Percentiles rank a stretch among this genome's conserved stretches.
Conservation (phyloP, 140 eudicot genomes). For the Stevia rebaudiana region DNA sequence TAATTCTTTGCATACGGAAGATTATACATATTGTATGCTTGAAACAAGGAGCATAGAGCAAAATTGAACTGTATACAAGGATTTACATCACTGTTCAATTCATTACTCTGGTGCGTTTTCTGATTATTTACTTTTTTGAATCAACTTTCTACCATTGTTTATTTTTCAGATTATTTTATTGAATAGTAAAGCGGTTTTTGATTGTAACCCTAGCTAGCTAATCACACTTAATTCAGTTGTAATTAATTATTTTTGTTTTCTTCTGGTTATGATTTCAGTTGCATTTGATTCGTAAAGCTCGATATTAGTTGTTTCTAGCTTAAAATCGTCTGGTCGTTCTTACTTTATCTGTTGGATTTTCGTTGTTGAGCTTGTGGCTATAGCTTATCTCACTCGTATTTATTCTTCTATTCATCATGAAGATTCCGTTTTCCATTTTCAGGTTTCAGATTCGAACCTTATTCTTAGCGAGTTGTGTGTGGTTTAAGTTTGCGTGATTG, state of each 20-base stretch:
- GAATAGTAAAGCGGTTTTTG: conserved; percentile 13
- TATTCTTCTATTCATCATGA: neutral
- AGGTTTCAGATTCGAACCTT: conserved; percentile 15
- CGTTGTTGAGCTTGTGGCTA: conserved; percentile 11
- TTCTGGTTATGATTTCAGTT: conserved; percentile 17
- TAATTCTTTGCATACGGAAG: conserved; percentile 7
- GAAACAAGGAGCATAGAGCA: conserved; percentile 6
- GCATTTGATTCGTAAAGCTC: conserved; percentile 21
- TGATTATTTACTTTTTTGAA: conserved; percentile 4
- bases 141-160: conserved; percentile 10
- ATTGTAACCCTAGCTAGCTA: conserved; percentile 25
- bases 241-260: neutral
- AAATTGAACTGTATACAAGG: conserved; percentile 15
- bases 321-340: neutral
- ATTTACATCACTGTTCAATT: conserved; percentile 19
- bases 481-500: neutral
- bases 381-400: neutral
- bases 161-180: conserved; percentile 6
- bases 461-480: neutral
- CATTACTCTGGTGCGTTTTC: conserved; percentile 25
- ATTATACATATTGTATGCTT: neutral
- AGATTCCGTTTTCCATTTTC: conserved; percentile 7
- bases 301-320: neutral
- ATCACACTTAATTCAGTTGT: conserved; percentile 17
- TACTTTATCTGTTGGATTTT: conserved; percentile 19